Conservation (phyloP, 805 yeast species). For the Ascoidea asiatica region DNA sequence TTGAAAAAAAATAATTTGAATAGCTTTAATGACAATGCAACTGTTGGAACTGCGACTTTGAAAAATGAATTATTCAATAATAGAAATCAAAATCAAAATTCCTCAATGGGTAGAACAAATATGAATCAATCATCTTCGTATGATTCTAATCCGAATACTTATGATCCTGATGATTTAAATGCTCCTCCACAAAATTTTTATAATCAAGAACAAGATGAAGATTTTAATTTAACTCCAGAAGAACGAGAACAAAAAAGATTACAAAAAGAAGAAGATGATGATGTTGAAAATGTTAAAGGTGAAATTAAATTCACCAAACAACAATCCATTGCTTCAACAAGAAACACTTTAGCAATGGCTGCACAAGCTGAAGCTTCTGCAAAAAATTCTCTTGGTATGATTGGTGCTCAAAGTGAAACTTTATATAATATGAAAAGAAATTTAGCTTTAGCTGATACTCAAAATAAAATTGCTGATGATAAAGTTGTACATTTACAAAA, state of each 20-base stretch:
- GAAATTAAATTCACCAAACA: conserved; percentile 76
- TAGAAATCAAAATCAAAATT: neutral
- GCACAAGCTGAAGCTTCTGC: conserved; percentile 64
- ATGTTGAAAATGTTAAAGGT: conserved; percentile 73
- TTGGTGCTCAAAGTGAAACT: conserved; percentile 88
- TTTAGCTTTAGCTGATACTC: conserved; percentile 65
- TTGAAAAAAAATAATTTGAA: too few relatives aligned
- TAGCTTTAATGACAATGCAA: neutral
- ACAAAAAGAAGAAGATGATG: conserved; percentile 63
- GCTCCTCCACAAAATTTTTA: conserved; percentile 11
- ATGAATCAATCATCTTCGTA: too few relatives aligned
- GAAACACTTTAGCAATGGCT: conserved; percentile 66
- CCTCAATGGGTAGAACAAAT: too few relatives aligned
- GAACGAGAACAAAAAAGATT: conserved; percentile 22
- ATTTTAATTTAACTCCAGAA: conserved; percentile 14
- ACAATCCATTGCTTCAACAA: conserved; percentile 73
- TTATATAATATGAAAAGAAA: conserved; percentile 70
- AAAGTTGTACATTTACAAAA: conserved; percentile 70
- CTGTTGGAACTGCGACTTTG: neutral
- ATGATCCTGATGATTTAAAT: conserved; percentile 18
- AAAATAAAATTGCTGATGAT: conserved; percentile 69
- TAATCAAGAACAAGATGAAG: conserved; percentile 10
- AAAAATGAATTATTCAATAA: neutral
- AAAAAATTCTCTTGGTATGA: conserved; percentile 74
- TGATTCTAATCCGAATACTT: neutral